A percentile compares a stretch with the other conserved stretches of the same genome.
Conservation (phyloP, 2,329 filamentous ascomycete species). For the Penicillium sp. region DNA sequence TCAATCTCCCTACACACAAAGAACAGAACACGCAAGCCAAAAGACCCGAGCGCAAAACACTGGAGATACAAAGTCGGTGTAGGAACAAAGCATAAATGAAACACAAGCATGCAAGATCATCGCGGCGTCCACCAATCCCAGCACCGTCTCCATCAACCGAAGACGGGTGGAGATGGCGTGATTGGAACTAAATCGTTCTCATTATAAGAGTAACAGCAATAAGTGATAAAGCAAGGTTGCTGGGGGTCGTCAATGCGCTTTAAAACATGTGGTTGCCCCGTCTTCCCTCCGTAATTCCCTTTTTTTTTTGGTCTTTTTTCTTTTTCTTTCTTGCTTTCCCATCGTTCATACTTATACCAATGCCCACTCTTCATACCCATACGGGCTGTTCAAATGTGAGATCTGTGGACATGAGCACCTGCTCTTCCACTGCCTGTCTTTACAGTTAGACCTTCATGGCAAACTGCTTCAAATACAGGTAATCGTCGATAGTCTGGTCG, state of each 20-base stretch:
- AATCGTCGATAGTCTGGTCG: constrained; percentile 59
- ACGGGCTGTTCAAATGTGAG: background rate
- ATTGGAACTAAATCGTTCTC: constrained; percentile 29
- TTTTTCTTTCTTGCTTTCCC: background rate
- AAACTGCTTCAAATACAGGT: constrained; percentile 66
- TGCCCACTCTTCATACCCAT: background rate
- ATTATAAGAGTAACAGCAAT: constrained; percentile 8
- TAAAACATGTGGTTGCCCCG: background rate
- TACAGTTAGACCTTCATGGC: constrained; percentile 50
- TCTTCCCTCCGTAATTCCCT: background rate
- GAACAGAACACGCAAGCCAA: background rate
- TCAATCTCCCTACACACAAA: constrained; percentile 11
- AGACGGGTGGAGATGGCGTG: constrained; percentile 23
- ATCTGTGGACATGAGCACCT: too few species aligned
- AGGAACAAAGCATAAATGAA: constrained; percentile 1
- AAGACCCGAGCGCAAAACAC: background rate
- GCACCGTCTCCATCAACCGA: background rate
- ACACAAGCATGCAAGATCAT: constrained; percentile 13
- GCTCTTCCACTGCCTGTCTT: background rate
- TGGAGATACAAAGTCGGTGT: constrained; percentile 11
- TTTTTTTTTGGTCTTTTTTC: background rate
- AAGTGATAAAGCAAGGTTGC: background rate
- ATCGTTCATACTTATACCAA: background rate
- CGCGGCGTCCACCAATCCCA: constrained; percentile 16
- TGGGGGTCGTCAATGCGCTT: background rate